Evolutionary conservation across 208 protist species (phyloP), one percentile per base, ranked within the genome.

Genomic region (Crithidia expoeki): DNA sequence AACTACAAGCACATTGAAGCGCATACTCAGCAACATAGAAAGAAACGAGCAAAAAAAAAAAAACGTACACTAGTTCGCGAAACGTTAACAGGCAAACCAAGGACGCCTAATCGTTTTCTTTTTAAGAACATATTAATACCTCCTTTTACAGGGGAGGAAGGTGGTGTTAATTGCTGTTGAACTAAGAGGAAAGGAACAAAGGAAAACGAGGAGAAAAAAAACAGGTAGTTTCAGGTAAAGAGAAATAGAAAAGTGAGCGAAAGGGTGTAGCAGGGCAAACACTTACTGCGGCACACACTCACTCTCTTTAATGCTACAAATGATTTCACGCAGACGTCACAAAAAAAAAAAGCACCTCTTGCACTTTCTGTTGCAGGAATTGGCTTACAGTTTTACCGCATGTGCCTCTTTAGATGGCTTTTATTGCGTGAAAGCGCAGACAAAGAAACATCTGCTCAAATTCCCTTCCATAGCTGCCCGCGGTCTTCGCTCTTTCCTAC

Each of bases 21-120:
- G 11, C 47, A 23, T 27, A 28, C 12, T 10, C 14, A 61, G 50
- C 12, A 30, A 68, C 11, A 71, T 33, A 64, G 64, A 76, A 58
- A 76, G 25, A 71, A 21, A 47, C 58, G 53, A 50, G 34, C 28
- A 17, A 52, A 38, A 30, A 27, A 56, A 50, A 28, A 46, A 6
- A 57, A 50, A 36, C 4, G 27, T n/a, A 34, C 28, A 56, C 28
- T 32, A 56, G 10, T 28, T 34, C 23, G 3, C 51, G n/a, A n/a
- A 56, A 32, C 7, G 28, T 19, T 21, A 34, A 23, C 23, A 56
- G 28, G 25, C 27, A 56, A 27, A 56, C 5, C 7, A 21, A 52
- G 2, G 47, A 7, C 47, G 12, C 12, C 36, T 40, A 5, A 40
- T 40, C 12, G 36, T 40, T 12, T 12, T 40, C 16, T 49, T 23